phyloP scores from a whole-genome alignment of 139 green algal species.

The Nannochloris sp. region DNA sequence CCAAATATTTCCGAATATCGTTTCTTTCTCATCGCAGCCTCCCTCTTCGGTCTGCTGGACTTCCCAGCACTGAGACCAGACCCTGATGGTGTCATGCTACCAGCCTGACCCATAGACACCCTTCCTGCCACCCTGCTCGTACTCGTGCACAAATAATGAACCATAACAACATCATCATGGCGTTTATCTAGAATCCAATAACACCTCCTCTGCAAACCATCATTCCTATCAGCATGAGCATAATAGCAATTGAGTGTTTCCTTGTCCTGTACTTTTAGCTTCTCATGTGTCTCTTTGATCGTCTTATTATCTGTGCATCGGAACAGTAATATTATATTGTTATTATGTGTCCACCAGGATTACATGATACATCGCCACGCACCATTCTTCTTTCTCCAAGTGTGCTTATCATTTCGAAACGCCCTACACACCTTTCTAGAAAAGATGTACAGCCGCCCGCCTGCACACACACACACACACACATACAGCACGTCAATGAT shows the following conservation, averaged over 20 bases:
- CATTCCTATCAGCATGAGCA: conserved; percentile 42
- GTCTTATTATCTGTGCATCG: conserved; percentile 47
- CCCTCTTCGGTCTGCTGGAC: too few species aligned
- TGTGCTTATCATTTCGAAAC: conserved; percentile 65
- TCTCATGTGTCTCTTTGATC: conserved; percentile 70
- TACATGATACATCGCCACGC: background rate
- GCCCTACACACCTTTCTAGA: conserved; percentile 44
- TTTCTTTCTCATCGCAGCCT: too few species aligned
- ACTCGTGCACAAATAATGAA: conserved; percentile 44
- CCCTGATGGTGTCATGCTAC: background rate
- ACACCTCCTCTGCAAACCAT: conserved; percentile 42
- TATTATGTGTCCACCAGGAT: background rate
- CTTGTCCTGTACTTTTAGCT: conserved; percentile 59
- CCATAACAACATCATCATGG: conserved; percentile 35
- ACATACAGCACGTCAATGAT: background rate
- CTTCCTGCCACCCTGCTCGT: conserved; percentile 1
- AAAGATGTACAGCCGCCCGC: conserved; percentile 57
- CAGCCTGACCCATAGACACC: background rate
- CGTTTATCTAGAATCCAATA: conserved; percentile 61
- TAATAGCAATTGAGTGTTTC: conserved; percentile 76
- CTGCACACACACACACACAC: conserved; percentile 21
- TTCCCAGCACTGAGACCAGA: too few species aligned
- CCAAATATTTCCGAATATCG: too few species aligned
- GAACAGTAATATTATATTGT: background rate
- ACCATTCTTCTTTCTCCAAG: conserved; percentile 61